Evolutionary conservation across 164 flowering plant genomes (phyloP).

Genomic region (Umbellularia californica): DNA sequence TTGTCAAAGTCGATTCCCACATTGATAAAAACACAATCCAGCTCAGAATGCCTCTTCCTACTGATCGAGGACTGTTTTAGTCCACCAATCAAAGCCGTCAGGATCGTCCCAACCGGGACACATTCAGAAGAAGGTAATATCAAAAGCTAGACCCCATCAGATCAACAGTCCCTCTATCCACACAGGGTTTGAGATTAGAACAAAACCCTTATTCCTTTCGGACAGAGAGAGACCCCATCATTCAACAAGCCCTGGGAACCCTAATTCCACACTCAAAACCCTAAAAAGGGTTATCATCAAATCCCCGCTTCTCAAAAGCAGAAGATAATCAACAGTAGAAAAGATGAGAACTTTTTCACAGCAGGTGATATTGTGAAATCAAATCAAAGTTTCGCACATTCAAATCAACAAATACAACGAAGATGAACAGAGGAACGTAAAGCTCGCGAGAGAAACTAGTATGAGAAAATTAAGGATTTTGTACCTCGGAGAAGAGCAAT

Average conservation of each 20-base stretch:
- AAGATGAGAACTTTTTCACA: neutral
- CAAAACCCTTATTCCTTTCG: neutral
- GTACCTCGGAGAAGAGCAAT: neutral
- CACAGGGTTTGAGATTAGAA: neutral
- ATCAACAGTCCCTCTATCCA: neutral
- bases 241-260: constrained; percentile 3
- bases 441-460: neutral
- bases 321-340: neutral
- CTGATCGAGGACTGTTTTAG: too few relatives aligned
- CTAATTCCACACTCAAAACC: constrained; percentile 1
- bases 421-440: neutral
- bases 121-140: neutral
- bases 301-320: neutral
- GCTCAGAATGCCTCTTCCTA: too few relatives aligned
- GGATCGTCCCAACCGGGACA: neutral
- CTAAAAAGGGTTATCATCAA: neutral
- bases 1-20: too few relatives aligned
- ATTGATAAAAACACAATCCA: too few relatives aligned
- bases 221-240: neutral
- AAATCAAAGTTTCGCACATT: too few relatives aligned
- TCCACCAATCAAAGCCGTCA: too few relatives aligned
- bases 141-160: neutral
- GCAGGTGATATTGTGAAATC: too few relatives aligned
- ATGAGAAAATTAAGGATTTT: neutral
- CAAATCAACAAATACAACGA: neutral